A percentile compares a stretch with the other conserved stretches of the same genome.
These are phyloP conservation scores for Pulveroboletus frians DNA, from an alignment of 768 basidiomycete genomes.

Conservation along the genomic window DNA sequence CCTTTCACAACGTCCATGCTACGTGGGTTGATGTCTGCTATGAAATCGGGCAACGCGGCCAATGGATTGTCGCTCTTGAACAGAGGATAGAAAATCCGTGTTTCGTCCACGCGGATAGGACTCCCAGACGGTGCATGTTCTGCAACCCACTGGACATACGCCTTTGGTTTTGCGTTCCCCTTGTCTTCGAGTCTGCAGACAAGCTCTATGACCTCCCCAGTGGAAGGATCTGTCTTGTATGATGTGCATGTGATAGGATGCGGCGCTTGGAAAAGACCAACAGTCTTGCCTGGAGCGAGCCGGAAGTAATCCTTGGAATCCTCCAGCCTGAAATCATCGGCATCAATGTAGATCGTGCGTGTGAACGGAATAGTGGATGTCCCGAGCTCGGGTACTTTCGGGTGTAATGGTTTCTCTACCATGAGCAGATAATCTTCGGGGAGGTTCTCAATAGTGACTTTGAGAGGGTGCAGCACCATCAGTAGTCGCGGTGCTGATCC, in stretches of 20 bases:
- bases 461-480: slow-evolving; percentile 88
- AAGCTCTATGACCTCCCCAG: slow-evolving; percentile 75
- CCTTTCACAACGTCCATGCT: slow-evolving; percentile 76
- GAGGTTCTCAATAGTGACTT: slow-evolving; percentile 87
- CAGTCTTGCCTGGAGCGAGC: slow-evolving; percentile 94
- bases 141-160: slow-evolving; percentile 97
- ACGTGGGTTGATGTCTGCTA: slow-evolving; percentile 74
- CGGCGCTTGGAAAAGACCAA: slow-evolving; percentile 92
- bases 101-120: slow-evolving; percentile 83
- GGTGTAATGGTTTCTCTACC: slow-evolving; percentile 90
- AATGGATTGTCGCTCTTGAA: slow-evolving; percentile 93
- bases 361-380: slow-evolving; percentile 80
- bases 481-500: slow-evolving; percentile 80
- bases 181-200: slow-evolving; percentile 73
- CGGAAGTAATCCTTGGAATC: slow-evolving; percentile 97
- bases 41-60: slow-evolving; percentile 64
- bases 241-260: slow-evolving; percentile 91
- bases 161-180: slow-evolving; percentile 75
- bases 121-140: slow-evolving; percentile 73
- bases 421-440: slow-evolving; percentile 77
- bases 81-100: slow-evolving; percentile 84
- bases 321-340: slow-evolving; percentile 85
- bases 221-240: slow-evolving; percentile 67
- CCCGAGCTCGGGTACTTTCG: slow-evolving; percentile 87
- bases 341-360: slow-evolving; percentile 85